Conservation (phyloP, 1,139 yeast genomes). For the Suhomyces bribrorum region DNA sequence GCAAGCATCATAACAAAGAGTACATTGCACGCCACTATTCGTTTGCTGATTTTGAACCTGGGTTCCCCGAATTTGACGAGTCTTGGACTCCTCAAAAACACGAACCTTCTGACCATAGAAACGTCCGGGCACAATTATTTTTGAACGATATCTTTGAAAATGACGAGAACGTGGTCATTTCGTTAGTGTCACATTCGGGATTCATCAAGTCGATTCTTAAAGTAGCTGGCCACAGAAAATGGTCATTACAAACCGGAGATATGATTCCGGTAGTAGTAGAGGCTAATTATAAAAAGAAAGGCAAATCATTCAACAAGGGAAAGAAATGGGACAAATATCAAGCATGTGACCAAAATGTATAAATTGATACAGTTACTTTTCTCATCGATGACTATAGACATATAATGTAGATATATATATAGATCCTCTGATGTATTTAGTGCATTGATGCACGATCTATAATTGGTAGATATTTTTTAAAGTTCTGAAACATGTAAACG, state of each 20-base stretch:
- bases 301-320: constrained; percentile 7
- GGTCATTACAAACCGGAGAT: constrained; percentile 18
- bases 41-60: constrained; percentile 29
- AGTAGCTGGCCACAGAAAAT: constrained; percentile 28
- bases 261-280: constrained; percentile 22
- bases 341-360: too few species aligned
- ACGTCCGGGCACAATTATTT: constrained; percentile 30
- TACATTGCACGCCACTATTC: constrained; percentile 28
- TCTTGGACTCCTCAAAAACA: constrained; percentile 28
- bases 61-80: constrained; percentile 30
- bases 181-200: constrained; percentile 40
- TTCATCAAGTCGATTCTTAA: constrained; percentile 32
- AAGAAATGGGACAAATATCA: constrained; percentile 10
- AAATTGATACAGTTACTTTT: too few species aligned
- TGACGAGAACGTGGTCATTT: constrained; percentile 29
- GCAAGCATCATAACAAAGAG: constrained; percentile 32
- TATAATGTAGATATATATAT: too few species aligned
- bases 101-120: constrained; percentile 29
- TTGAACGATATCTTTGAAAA: constrained; percentile 33
- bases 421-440: not conserved
- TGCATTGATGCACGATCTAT: not conserved
- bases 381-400: too few species aligned
- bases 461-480: not conserved
- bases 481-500: not conserved
- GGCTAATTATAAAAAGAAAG: constrained; percentile 5